Percentiles rank a stretch among this genome's conserved stretches.
Conservation (phyloP, 176 grass and related monocot species). For the Sorghum bicolor region Sorghum_bicolor_NCBIv3 NC_012875.2:7365501-7366000, state of each 20-base stretch:
- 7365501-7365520: background rate
- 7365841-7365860: background rate
- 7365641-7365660: background rate
- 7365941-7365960: background rate
- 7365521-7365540: background rate
- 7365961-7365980: background rate
- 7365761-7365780: background rate
- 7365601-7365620: background rate
- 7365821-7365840: background rate
- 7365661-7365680: background rate
- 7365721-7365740: slow-evolving; percentile 30
- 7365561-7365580: background rate
- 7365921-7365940: no score
- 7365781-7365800: background rate
- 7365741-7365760: background rate
- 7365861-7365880: slow-evolving; percentile 32
- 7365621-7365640: background rate
- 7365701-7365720: background rate
- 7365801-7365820: no score
- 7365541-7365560: slow-evolving; percentile 8
- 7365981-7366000: slow-evolving; percentile 67
- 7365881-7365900: slow-evolving; percentile 49
- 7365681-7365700: slow-evolving; percentile 15
- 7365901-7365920: background rate
- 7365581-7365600: background rate